Evolutionary conservation across 225 moss, liverwort and hornwort species (phyloP), one percentile per base, ranked within the genome.

Genomic region (Polytrichum commune): DNA sequence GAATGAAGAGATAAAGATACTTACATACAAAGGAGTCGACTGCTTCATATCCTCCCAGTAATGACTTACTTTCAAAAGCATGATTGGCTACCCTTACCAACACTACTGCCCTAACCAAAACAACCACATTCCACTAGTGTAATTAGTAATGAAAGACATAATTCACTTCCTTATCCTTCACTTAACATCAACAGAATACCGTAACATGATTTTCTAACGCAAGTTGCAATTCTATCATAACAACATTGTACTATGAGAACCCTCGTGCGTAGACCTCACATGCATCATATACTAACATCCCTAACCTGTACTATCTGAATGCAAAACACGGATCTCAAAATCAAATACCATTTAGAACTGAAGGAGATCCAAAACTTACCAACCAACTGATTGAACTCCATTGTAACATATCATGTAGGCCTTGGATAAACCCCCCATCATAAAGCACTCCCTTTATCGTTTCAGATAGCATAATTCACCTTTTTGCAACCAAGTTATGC

Each of bases 401-500:
- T 95, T 95, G 81, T 95, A 95, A 54, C 81, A 84, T 33, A 84
- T 82, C 26, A 95, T 82, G 35, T 95, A 95, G 0, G 69, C 70
- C 19, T 67, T 82, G 5, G 64, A 56, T 5, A 79, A 18, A 20
- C 46, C 46, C 13, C 46, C 46, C 46, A 46, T 46, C 13, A 16
- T 46, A 46, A 46, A 13, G 46, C 13, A 2, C 13, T 46, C 46
- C 3, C 46, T 46, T 10, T 3, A 46, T 8, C 33, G 2, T 33
- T 8, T 33, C 2, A 33, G 33, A 33, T 35, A 9, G 35, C 2
- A 35, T 9, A 8, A 46, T 2, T 46, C 13, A 46, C 13, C 46
- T 46, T 46, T 4, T 16, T 46, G 46, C 46, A 46, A 46, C 13
- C 13, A 46, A 46, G 13, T 46, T 46, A 2, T 16, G 3, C 46